Percentiles rank a stretch among this genome's conserved stretches.
Evolutionary conservation across 768 basidiomycete species (phyloP).

Genomic region (Tulasnella calospora): DNA sequence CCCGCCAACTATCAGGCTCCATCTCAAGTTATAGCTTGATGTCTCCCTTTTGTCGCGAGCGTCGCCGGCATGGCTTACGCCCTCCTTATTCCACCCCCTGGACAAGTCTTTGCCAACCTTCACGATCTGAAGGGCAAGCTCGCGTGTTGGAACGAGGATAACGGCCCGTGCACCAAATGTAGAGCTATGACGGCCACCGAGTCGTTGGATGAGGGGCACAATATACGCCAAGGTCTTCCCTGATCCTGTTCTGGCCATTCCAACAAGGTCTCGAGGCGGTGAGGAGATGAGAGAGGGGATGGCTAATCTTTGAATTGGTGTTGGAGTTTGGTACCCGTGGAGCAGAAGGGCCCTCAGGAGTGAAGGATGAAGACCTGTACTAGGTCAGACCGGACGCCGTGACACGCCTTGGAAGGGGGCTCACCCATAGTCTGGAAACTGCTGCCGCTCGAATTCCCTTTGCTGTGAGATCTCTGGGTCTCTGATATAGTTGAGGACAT

Average conservation of each 20-base stretch:
- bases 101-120: conserved; percentile 94
- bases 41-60: conserved; percentile 43
- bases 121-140: conserved; percentile 88
- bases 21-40: conserved; percentile 61
- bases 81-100: conserved; percentile 64
- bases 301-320: conserved; percentile 88
- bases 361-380: conserved; percentile 73
- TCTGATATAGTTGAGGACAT: conserved; percentile 58
- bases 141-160: conserved; percentile 86
- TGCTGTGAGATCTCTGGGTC: conserved; percentile 53
- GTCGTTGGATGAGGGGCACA: conserved; percentile 81
- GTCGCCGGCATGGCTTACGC: conserved; percentile 71
- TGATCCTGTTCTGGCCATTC: conserved; percentile 97
- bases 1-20: conserved; percentile 94
- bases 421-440: conserved; percentile 95
- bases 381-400: neutral
- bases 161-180: conserved; percentile 81
- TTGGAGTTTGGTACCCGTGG: conserved; percentile 92
- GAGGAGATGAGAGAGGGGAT: conserved; percentile 79
- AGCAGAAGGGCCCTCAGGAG: conserved; percentile 78
- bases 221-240: conserved; percentile 97
- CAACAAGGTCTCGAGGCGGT: conserved; percentile 89
- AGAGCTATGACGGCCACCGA: conserved; percentile 73
- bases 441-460: conserved; percentile 82
- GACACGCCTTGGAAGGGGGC: conserved; percentile 32